Conservation (phyloP, 768 basidiomycete genomes). For the Daedaleopsis sinensis region DNA sequence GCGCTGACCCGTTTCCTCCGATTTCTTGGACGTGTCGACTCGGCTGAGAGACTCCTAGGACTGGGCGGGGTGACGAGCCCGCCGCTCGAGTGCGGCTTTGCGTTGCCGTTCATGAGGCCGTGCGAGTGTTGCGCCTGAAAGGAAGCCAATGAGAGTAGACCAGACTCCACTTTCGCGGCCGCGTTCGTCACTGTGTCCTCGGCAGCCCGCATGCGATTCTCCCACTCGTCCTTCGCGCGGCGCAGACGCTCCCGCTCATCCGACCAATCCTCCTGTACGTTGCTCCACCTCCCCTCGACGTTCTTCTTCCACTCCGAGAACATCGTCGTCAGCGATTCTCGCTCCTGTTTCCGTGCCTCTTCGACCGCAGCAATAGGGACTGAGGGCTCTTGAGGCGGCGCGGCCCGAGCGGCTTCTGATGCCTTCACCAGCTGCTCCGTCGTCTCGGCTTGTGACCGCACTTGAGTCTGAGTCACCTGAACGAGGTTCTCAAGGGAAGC, state of each 20-base stretch:
- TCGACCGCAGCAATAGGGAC: constrained; percentile 27
- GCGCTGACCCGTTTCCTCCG: constrained; percentile 35
- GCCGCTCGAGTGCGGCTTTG: constrained; percentile 34
- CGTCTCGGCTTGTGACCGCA: constrained; percentile 40
- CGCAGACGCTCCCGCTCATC: constrained; percentile 76
- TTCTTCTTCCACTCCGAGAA: constrained; percentile 74
- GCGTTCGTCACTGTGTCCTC: constrained; percentile 56
- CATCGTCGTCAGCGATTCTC: constrained; percentile 54
- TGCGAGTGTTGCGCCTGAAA: constrained; percentile 41
- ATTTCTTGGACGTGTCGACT: constrained; percentile 43
- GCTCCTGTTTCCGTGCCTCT: constrained; percentile 40
- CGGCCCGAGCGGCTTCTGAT: constrained; percentile 36
- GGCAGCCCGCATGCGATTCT: constrained; percentile 55
- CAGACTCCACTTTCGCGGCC: constrained; percentile 38
- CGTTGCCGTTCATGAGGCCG: constrained; percentile 32
- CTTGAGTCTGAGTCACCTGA: constrained; percentile 46
- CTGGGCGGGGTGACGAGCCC: constrained; percentile 78
- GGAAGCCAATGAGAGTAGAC: constrained; percentile 34
- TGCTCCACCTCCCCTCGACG: constrained; percentile 80
- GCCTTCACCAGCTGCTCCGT: constrained; percentile 31
- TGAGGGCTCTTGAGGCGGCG: constrained; percentile 25
- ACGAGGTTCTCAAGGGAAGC: constrained; percentile 67
- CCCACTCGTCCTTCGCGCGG: constrained; percentile 82
- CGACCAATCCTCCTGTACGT: constrained; percentile 81
- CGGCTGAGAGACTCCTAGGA: constrained; percentile 70